Percentiles rank a stretch among this genome's conserved stretches.
These are phyloP conservation scores for Apophysomyces trapeziformis DNA, from an alignment of 371 early-diverging fungal genomes.

Conservation along the genomic window DNA sequence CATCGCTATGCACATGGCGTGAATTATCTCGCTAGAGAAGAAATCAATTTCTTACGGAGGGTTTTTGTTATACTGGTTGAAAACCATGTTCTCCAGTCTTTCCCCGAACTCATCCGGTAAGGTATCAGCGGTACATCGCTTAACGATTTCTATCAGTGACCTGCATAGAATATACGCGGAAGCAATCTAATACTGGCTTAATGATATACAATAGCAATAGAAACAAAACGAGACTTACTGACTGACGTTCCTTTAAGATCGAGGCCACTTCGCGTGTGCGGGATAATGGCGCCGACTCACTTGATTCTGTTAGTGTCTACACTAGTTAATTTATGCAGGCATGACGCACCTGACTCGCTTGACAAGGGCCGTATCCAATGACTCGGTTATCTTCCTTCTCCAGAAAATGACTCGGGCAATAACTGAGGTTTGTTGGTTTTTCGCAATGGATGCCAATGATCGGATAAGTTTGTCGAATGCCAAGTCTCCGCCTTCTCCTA, in stretches of 20 bases:
- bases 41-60: slow-evolving; percentile 74
- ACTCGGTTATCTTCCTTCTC: slow-evolving; percentile 81
- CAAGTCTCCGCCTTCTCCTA: slow-evolving; percentile 77
- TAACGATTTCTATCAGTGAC: slow-evolving; percentile 83
- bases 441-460: slow-evolving; percentile 82
- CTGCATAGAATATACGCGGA: slow-evolving; percentile 91
- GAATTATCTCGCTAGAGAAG: background rate
- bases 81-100: slow-evolving; percentile 91
- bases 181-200: slow-evolving; percentile 61
- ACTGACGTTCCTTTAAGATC: slow-evolving; percentile 54
- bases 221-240: slow-evolving; percentile 31
- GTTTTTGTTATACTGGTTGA: slow-evolving; percentile 84
- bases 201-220: slow-evolving; percentile 15
- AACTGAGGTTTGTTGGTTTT: slow-evolving; percentile 84
- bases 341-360: slow-evolving; percentile 46
- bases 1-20: slow-evolving; percentile 54
- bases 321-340: slow-evolving; percentile 22
- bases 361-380: slow-evolving; percentile 50
- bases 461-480: slow-evolving; percentile 81
- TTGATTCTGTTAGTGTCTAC: slow-evolving; percentile 22
- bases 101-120: slow-evolving; percentile 86
- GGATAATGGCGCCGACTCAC: slow-evolving; percentile 50
- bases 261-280: slow-evolving; percentile 45
- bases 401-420: slow-evolving; percentile 92
- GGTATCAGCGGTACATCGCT: slow-evolving; percentile 70